Base-by-base conservation (phyloP, 2,329 filamentous ascomycete species). In the Fusarium brachygibbosum region DNA sequence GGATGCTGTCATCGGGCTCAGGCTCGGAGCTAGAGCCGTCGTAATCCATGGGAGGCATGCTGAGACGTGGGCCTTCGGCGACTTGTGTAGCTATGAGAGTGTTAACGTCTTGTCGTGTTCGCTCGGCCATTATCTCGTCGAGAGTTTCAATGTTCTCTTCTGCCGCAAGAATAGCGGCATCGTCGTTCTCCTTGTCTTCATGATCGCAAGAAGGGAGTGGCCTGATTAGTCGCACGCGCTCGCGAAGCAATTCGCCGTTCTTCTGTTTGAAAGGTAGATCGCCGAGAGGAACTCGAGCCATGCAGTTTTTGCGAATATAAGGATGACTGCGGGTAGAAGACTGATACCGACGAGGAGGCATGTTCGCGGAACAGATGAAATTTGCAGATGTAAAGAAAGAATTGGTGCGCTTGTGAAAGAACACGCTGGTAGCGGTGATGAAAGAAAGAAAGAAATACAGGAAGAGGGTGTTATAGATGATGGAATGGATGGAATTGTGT, bases 21-120 rank as follows among this genome's bases (percentile, higher is more conserved):
- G 58, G 41, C 19, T 81, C 79, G 6, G 79, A 80, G 63, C 72
- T 74, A 1, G 78, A 79, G 23, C 76, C 78, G 52, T 81, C 79
- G 8, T 76, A 79, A 17, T 77, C 76, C 8, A 76, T 61, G 3
- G 76, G 66, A 12, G 79, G 76, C 78, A 81, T 76, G 66, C 79
- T 81, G 31, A 81, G 75, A 37, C 79, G 75, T 25, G 77, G 69
- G 44, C 74, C 76, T 45, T 76, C 60, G 23, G 66, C 68, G 31
- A 71, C 53, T 25, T 49, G 71, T 29, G 76, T 72, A 48, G 77
- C 79, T 80, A 65, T 11, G 23, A 29, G n/a, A 21, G 31, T 38
- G 58, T 76, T 34, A 69, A 68, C 45, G 23, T 25, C 34, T 12
- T 6, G 14, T 52, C 44, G 25, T 7, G 41, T 25, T 44, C 25